These are phyloP conservation scores for Entomortierella lignicola DNA, from an alignment of 192 early-diverging fungal species.

Conservation along the genomic window DNA sequence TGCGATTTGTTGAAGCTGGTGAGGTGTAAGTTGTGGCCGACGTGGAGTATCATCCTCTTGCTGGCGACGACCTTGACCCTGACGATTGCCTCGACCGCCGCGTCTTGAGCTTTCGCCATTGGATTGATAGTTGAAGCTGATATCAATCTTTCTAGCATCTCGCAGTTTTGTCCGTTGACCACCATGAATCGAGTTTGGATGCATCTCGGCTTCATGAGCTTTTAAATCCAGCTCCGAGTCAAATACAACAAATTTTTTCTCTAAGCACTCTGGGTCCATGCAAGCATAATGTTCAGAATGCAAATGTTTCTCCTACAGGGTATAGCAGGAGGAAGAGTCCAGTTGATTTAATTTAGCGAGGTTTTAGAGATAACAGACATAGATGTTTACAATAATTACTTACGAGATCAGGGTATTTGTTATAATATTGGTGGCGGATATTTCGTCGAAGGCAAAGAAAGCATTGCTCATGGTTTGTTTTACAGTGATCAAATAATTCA, in stretches of 20 bases:
- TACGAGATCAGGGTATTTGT: slow-evolving; percentile 84
- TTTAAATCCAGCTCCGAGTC: slow-evolving; percentile 90
- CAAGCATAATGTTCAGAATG: slow-evolving; percentile 85
- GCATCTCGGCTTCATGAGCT: slow-evolving; percentile 79
- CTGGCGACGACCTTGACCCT: slow-evolving; percentile 17
- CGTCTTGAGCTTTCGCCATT: slow-evolving; percentile 24
- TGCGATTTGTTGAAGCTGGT: slow-evolving; percentile 49
- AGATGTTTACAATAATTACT: slow-evolving; percentile 22
- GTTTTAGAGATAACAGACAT: too few species aligned
- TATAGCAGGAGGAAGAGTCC: too few species aligned
- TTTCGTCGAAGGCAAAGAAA: slow-evolving; percentile 84
- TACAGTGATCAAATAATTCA: slow-evolving; percentile 95
- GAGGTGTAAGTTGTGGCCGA: slow-evolving; percentile 43
- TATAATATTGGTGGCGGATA: slow-evolving; percentile 87
- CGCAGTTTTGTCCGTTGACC: slow-evolving; percentile 41
- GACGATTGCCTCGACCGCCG: slow-evolving; percentile 13
- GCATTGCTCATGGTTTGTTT: slow-evolving; percentile 94
- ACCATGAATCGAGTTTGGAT: slow-evolving; percentile 30
- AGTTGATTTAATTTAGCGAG: too few species aligned
- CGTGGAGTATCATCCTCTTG: slow-evolving; percentile 15
- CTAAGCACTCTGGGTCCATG: slow-evolving; percentile 81
- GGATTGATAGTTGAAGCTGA: slow-evolving; percentile 27
- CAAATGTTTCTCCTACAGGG: slow-evolving; percentile 77
- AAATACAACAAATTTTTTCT: slow-evolving; percentile 97
- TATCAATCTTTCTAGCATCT: slow-evolving; percentile 34